Evolutionary conservation across 768 basidiomycete genomes (phyloP), one percentile per base, ranked within the genome.

Genomic region (Saitozyma sp.): DNA sequence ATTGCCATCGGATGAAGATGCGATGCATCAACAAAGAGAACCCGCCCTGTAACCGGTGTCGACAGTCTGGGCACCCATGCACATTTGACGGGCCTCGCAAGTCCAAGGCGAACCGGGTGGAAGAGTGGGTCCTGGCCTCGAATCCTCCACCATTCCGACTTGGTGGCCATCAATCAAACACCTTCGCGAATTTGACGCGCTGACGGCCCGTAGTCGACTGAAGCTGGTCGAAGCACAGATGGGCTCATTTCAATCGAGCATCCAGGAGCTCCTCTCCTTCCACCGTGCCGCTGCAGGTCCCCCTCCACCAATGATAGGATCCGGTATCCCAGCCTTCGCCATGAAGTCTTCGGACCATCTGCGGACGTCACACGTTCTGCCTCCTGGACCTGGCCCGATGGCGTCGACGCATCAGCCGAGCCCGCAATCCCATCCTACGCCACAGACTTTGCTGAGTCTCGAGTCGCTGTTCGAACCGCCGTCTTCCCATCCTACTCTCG

Each of bases 1-100:
- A 67, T 37, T 75, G 74, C 56, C 74, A 75, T 61, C 50, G 74
- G 55, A 69, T 73, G 71, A 75, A 75, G 65, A 75, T 75, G 74
- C 70, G 72, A 50, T 75, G 74, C 58, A 73, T 75, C 42, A 69
- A 69, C 16, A 73, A 71, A 45, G 74, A 73, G 56, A 71, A 65
- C 29, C 74, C 74, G 10, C 74, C 74, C 0, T 75, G 74, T 53
- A 73, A 73, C 56, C 62, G 74, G 17, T 75, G 74, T 50, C 42
- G 69, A 42, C 62, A 65, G 45, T 64, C 65, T 19, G 69, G 69
- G 40, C 71, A 75, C 52, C 53, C 54, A 9, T 75, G 74, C 59
- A 75, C 74, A 7, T 75, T 75, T 42, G 68, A 72, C 50, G 74
- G 71, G 13, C 69, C 74, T 8, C 46, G 74, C 17, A 75, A 75